Evolutionary conservation across 345 rosid species (phyloP).

Genomic region (Rubroshorea leprosula): DNA sequence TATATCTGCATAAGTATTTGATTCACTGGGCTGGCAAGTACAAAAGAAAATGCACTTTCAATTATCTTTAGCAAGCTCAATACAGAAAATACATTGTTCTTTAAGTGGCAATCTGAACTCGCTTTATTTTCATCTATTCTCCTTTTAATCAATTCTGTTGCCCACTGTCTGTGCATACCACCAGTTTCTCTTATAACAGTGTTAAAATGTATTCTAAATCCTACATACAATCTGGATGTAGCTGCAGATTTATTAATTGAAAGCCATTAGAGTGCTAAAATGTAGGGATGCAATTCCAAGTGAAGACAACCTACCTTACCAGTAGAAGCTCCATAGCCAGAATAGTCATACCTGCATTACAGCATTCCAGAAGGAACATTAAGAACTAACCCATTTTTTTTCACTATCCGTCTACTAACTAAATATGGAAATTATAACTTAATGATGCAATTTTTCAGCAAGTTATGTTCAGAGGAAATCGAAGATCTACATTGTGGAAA

Average conservation of each 20-base stretch:
- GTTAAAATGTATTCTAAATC: no score
- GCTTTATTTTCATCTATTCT: no score
- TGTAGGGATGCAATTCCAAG: no score
- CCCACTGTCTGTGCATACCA: no score
- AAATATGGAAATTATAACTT: not conserved
- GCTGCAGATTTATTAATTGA: no score
- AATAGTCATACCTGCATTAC: slow-evolving; percentile 83
- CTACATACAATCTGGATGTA: no score
- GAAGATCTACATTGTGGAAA: not conserved
- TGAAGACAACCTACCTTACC: slow-evolving; percentile 90
- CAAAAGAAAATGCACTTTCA: slow-evolving; percentile 3
- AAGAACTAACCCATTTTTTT: not conserved
- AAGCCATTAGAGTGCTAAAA: no score
- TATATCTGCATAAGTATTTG: slow-evolving; percentile 89
- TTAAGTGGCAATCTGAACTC: no score
- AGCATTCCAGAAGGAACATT: slow-evolving; percentile 5
- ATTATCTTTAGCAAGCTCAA: no score
- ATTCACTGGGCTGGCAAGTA: slow-evolving; percentile 78
- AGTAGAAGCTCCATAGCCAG: slow-evolving; percentile 95
- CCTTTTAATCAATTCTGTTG: no score
- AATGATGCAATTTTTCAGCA: not conserved
- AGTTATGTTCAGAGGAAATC: not conserved
- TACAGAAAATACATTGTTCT: not conserved
- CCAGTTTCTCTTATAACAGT: no score
- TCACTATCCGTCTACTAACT: not conserved